Evolutionary conservation across 768 basidiomycete species (phyloP), one percentile per base, ranked within the genome.

Genomic region (Dentipellis fragilis): DNA sequence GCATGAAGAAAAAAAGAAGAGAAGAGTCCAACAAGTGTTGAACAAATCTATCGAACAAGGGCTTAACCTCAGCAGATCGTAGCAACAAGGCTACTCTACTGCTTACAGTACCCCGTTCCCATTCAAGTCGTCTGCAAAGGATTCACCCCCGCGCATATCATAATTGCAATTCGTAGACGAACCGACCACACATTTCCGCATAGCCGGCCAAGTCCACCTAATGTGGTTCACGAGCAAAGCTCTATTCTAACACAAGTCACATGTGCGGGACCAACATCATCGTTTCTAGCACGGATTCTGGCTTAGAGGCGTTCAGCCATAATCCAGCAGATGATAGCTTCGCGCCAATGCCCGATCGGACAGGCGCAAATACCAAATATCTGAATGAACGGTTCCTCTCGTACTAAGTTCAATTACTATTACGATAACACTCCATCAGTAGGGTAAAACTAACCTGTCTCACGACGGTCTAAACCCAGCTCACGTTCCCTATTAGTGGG

Each of bases 361-460:
- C 82, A 83, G 80, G 75, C 71, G 78, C 82, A 84, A 82, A 83
- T 81, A 84, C 83, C 83, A 84, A 84, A 79, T 84, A 81, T 83
- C 80, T 80, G 83, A 83, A 85, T 81, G 78, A 80, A 80, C 80
- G 75, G 83, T 85, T 84, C 83, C 83, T 84, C 82, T 83, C 78
- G 80, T 84, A 84, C 83, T 84, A 82, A 80, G 80, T 79, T 80
- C 78, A 80, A 84, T 83, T 84, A 81, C 81, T 80, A 75, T 84
- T 79, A 76, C 75, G 77, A 81, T 72, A 74, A 83, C 80, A 68
- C 79, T 79, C 77, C 82, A 84, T 83, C 80, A 84, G 80, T 82
- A 85, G 81, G 80, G 82, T 84, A 85, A 84, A 84, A 85, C 81
- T 84, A 85, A 84, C 81, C 83, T 84, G 81, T 85, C 83, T 83